A percentile compares a stretch with the other conserved stretches of the same genome.
Conservation (phyloP, 2,329 filamentous ascomycete genomes). For the Diaporthe amygdali region DNA sequence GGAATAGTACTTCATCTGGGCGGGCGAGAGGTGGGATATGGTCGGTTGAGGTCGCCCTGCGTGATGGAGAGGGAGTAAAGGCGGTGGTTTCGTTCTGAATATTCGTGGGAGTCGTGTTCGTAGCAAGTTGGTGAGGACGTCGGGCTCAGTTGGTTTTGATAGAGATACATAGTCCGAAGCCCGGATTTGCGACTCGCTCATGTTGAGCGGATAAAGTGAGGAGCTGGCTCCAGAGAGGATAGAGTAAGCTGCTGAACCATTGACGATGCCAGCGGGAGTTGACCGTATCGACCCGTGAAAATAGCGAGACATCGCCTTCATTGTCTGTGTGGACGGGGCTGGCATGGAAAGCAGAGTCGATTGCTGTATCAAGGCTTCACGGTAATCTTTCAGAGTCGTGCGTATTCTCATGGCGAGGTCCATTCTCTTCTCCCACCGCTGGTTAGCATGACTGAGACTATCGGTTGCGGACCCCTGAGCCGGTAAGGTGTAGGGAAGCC, state of each 20-base stretch:
- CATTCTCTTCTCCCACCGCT: neutral
- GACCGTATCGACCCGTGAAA: neutral
- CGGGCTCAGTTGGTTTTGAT: neutral
- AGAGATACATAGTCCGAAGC: neutral
- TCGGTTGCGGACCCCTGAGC: neutral
- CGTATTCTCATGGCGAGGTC: neutral
- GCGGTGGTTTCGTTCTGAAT: neutral
- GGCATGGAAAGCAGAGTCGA: neutral
- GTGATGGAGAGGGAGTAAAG: neutral
- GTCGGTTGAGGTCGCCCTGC: neutral
- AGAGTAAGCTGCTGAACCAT: neutral
- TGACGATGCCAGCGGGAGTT: neutral
- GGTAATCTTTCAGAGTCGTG: neutral
- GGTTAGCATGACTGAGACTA: neutral
- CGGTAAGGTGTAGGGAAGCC: too few relatives aligned
- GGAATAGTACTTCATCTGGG: neutral
- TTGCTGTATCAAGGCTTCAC: neutral
- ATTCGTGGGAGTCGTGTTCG: neutral
- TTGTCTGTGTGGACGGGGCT: neutral
- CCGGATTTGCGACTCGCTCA: neutral
- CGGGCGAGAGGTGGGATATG: neutral
- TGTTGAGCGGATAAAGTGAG: neutral
- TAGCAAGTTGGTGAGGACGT: neutral
- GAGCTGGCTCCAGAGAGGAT: neutral
- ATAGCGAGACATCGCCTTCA: neutral